Conservation (phyloP, 2,329 filamentous ascomycete species). For the Pyrenophora graminea region DNA sequence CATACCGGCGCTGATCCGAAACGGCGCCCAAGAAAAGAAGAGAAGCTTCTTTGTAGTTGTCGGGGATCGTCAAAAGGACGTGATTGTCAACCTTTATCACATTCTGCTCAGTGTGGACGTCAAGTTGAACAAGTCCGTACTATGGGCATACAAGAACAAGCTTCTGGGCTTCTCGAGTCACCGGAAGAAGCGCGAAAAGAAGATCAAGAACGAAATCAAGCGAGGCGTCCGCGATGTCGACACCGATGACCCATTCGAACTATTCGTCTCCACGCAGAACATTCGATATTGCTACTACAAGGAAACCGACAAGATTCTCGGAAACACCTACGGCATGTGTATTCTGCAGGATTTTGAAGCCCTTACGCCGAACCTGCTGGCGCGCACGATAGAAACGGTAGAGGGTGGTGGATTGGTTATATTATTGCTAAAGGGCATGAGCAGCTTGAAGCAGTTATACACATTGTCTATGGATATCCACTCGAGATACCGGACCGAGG, state of each 20-base stretch:
- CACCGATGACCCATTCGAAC: conserved; percentile 91
- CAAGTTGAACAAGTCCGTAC: conserved; percentile 92
- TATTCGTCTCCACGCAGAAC: conserved; percentile 94
- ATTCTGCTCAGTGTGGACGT: conserved; percentile 89
- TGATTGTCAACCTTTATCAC: conserved; percentile 92
- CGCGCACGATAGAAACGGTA: conserved; percentile 94
- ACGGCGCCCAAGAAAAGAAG: conserved; percentile 75
- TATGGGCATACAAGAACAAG: conserved; percentile 99
- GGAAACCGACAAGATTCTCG: conserved; percentile 97
- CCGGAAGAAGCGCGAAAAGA: conserved; percentile 95
- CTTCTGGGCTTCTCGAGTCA: conserved; percentile 90
- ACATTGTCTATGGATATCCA: conserved; percentile 98
- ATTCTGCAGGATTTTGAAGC: conserved; percentile 98
- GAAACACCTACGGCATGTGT: conserved; percentile 98
- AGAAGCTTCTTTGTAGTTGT: conserved; percentile 97
- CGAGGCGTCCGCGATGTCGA: conserved; percentile 91
- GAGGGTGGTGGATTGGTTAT: conserved; percentile 93
- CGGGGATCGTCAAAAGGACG: conserved; percentile 91
- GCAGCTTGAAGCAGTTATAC: conserved; percentile 94
- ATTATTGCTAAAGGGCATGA: conserved; percentile 93
- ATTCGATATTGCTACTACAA: conserved; percentile 99
- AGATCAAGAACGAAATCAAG: conserved; percentile 98
- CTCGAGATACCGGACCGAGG: conserved; percentile 93
- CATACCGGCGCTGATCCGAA: conserved; percentile 48
- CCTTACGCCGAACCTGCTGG: conserved; percentile 93